phyloP scores from a whole-genome alignment of 371 early-diverging fungal species.

The Rhizopus delemar region DNA sequence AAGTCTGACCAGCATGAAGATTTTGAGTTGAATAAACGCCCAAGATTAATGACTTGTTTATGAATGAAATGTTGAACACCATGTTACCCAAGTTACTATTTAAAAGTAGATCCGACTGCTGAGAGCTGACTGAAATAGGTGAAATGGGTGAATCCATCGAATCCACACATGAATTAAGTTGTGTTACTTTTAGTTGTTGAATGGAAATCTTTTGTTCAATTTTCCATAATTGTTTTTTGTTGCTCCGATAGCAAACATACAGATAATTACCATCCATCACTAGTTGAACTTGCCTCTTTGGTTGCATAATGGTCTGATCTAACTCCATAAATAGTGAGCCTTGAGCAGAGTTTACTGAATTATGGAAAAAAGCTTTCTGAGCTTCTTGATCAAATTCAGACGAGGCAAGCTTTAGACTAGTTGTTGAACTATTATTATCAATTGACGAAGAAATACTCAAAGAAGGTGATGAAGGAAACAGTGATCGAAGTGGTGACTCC shows the following conservation, averaged over 20 bases:
- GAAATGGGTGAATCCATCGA: background rate
- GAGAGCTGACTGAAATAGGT: constrained; percentile 1
- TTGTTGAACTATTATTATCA: background rate
- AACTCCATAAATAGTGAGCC: constrained; percentile 32
- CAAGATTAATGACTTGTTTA: constrained; percentile 8
- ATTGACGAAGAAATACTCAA: background rate
- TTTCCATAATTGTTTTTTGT: constrained; percentile 12
- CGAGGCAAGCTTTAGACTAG: background rate
- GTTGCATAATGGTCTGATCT: constrained; percentile 12
- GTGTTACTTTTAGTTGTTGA: constrained; percentile 1
- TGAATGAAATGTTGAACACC: constrained; percentile 14
- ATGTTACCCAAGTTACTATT: constrained; percentile 13
- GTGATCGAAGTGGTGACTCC: constrained; percentile 54
- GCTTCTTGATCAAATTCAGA: constrained; percentile 33
- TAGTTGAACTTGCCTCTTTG: constrained; percentile 22
- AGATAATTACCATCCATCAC: constrained; percentile 5
- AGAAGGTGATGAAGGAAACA: constrained; percentile 40
- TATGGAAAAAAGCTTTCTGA: constrained; percentile 18
- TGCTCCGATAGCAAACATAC: constrained; percentile 7
- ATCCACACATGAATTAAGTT: background rate
- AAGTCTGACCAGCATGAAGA: constrained; percentile 15
- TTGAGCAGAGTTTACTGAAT: constrained; percentile 5
- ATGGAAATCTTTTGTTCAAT: constrained; percentile 16
- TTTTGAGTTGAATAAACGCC: constrained; percentile 22
- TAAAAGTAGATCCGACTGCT: constrained; percentile 3